A percentile compares a stretch with the other conserved stretches of the same genome.
Evolutionary conservation across 1,284 basidiomycete species (phyloP).

Genomic region (Ganoderma multipileum): DNA sequence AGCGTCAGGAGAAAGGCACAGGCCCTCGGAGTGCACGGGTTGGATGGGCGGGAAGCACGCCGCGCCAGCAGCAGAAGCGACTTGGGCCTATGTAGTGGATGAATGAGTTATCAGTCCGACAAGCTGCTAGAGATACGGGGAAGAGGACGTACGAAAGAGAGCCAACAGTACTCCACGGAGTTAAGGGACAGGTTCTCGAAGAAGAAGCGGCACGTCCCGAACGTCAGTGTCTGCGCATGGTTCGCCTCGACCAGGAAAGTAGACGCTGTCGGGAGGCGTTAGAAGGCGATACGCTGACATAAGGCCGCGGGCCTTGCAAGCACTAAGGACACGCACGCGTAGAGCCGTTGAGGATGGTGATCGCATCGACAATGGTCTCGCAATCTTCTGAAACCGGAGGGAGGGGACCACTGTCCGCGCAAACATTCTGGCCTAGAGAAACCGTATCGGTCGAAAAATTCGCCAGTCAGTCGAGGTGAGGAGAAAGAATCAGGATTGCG

Average conservation of each 20-base stretch:
- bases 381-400: constrained; percentile 34
- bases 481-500: not conserved
- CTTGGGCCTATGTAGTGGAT: constrained; percentile 22
- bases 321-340: constrained; percentile 7
- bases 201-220: constrained; percentile 40
- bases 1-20: constrained; percentile 29
- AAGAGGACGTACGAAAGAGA: constrained; percentile 29
- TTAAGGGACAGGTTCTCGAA: constrained; percentile 34
- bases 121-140: not conserved
- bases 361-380: constrained; percentile 28
- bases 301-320: not conserved
- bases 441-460: not conserved
- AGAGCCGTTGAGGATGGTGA: constrained; percentile 34
- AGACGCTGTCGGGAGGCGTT: constrained; percentile 25
- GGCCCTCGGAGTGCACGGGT: constrained; percentile 34
- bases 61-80: constrained; percentile 29
- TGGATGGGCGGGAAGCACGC: constrained; percentile 37
- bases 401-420: constrained; percentile 26
- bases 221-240: constrained; percentile 37
- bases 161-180: constrained; percentile 39
- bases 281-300: not conserved
- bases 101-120: not conserved
- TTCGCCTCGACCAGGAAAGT: constrained; percentile 36
- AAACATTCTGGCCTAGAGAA: constrained; percentile 28
- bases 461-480: not conserved